These are phyloP conservation scores for Eucalyptus shirleyi DNA, from an alignment of 345 rosid species.

Conservation along the genomic window DNA sequence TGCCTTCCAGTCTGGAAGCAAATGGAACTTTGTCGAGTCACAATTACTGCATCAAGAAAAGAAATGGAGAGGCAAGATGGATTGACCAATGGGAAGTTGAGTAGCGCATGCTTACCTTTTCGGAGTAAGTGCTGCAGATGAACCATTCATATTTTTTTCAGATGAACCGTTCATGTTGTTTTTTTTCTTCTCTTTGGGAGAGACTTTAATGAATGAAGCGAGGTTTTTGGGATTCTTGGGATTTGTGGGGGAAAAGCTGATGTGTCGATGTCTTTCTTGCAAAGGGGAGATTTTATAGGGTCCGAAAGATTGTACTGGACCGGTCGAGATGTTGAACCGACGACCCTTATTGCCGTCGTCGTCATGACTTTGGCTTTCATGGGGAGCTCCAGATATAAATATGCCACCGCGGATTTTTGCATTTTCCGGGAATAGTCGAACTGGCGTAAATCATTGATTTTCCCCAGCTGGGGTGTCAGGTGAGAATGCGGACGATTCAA, in stretches of 20 bases:
- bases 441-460: background rate
- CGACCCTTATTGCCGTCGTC: background rate
- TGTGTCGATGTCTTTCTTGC: background rate
- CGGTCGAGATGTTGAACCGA: background rate
- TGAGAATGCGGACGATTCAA: background rate
- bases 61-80: background rate
- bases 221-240: background rate
- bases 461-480: background rate
- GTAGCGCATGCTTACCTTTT: background rate
- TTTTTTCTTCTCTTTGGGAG: background rate
- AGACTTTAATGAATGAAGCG: background rate
- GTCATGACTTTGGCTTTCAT: background rate
- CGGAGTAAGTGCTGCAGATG: background rate
- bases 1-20: slow-evolving; percentile 16
- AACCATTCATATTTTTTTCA: background rate
- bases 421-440: background rate
- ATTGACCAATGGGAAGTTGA: background rate
- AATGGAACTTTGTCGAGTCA: background rate
- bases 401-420: background rate
- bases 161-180: background rate
- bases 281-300: background rate
- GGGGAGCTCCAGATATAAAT: background rate
- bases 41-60: background rate
- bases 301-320: background rate
- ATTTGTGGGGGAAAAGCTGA: background rate